Percentiles rank a stretch among this genome's conserved stretches.
phyloP scores from a whole-genome alignment of 495 filamentous ascomycete genomes.

The Neurospora africana region DNA sequence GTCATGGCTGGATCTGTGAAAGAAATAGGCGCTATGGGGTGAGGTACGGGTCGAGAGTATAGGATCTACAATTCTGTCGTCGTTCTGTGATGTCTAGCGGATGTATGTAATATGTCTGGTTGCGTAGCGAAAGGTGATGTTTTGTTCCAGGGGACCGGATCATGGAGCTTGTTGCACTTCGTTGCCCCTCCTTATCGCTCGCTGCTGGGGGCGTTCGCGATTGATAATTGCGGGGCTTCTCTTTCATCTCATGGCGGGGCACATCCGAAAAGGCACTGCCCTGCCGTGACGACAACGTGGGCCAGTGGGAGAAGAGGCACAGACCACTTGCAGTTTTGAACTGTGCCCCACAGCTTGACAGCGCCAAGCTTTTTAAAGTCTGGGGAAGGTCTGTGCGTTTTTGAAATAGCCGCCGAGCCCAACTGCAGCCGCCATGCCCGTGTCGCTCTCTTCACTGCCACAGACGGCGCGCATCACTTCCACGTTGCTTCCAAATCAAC shows the following conservation, averaged over 20 bases:
- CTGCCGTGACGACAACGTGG: background rate
- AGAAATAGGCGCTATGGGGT: background rate
- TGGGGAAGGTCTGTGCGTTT: background rate
- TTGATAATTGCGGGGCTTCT: background rate
- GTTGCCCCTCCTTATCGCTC: background rate
- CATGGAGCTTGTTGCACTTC: background rate
- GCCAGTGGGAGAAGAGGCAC: background rate
- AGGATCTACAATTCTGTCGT: background rate
- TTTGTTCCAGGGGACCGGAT: background rate
- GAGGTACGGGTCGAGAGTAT: background rate
- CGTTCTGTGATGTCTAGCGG: background rate
- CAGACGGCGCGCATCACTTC: background rate
- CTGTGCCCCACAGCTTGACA: background rate
- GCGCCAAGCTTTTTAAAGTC: background rate
- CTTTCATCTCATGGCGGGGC: background rate
- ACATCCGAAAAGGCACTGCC: background rate
- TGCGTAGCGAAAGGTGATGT: background rate
- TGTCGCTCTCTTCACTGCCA: too few relatives aligned
- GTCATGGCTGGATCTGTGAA: constrained; percentile 14
- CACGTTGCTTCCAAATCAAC: background rate
- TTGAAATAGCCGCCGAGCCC: background rate
- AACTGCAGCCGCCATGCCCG: background rate
- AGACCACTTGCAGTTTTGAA: background rate
- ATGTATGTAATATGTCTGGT: background rate
- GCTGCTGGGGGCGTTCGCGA: background rate